Percentiles rank a stretch among this genome's conserved stretches.
phyloP scores from a whole-genome alignment of 768 basidiomycete species.

The Erythrobasidium yunnanense region DNA sequence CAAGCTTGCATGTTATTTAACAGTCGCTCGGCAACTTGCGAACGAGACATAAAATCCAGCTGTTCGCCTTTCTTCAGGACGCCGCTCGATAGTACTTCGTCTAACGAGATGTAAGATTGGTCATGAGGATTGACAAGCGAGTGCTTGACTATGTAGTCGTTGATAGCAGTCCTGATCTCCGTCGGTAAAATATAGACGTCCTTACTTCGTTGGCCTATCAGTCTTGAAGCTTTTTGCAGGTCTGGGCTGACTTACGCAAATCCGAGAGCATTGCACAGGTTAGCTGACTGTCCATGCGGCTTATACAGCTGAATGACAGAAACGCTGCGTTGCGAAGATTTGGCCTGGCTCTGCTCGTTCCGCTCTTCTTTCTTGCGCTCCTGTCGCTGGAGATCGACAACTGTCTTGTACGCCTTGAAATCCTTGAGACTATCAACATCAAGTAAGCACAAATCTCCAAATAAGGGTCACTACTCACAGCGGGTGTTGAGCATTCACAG shows the following conservation, averaged over 20 bases:
- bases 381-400: conserved; percentile 28
- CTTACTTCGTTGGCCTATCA: not conserved
- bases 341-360: not conserved
- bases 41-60: conserved; percentile 17
- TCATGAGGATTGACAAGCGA: conserved; percentile 6
- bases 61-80: conserved; percentile 25
- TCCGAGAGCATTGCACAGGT: not conserved
- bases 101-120: conserved; percentile 3
- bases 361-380: conserved; percentile 3
- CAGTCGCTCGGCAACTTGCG: not conserved
- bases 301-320: conserved; percentile 9
- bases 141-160: conserved; percentile 6
- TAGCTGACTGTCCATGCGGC: not conserved
- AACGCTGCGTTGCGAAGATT: not conserved
- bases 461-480: not conserved
- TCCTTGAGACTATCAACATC: not conserved
- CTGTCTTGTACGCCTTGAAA: conserved; percentile 22
- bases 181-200: not conserved
- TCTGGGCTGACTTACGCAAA: not conserved
- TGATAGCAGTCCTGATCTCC: conserved; percentile 5
- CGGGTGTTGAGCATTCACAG: not conserved
- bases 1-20: conserved; percentile 20
- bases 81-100: not conserved
- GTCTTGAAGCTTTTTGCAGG: no score
- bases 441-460: not conserved